Conservation (phyloP, 805 yeast species). For the Sugiyamaella marilandica region DNA sequence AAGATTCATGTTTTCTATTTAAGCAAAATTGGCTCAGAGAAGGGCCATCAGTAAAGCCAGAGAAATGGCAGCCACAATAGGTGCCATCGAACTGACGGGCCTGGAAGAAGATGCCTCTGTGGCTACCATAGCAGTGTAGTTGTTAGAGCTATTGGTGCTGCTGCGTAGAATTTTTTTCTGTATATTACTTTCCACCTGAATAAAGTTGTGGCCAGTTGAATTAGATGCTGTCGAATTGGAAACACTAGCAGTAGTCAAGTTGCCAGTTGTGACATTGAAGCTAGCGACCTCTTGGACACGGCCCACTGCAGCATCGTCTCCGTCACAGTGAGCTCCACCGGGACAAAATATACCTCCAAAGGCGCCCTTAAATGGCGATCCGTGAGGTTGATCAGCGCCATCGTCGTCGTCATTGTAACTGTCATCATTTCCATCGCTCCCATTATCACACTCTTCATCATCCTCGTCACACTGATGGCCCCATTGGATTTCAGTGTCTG, state of each 20-base stretch:
- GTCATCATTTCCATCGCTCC: neutral
- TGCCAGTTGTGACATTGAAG: neutral
- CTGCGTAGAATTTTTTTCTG: neutral
- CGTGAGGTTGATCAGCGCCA: neutral
- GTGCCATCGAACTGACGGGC: neutral
- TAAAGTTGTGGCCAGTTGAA: neutral
- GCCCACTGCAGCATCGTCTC: neutral
- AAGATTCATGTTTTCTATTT: neutral
- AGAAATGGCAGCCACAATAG: neutral
- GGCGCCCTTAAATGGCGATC: neutral
- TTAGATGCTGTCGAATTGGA: neutral
- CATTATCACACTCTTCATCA: slow-evolving; percentile 4
- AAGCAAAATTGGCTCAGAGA: neutral
- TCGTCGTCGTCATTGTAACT: neutral
- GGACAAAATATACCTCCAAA: neutral
- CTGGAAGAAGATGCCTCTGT: neutral
- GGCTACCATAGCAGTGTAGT: neutral
- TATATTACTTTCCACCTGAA: neutral
- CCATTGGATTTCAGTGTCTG: neutral
- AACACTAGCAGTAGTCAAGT: neutral
- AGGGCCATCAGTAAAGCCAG: neutral
- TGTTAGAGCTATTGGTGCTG: neutral
- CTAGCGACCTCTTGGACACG: neutral
- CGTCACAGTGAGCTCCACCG: slow-evolving; percentile 4
- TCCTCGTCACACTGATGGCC: neutral